A percentile compares a stretch with the other conserved stretches of the same genome.
These are phyloP conservation scores for Madurella fahalii DNA, from an alignment of 2,329 filamentous ascomycete genomes.

Conservation along the genomic window DNA sequence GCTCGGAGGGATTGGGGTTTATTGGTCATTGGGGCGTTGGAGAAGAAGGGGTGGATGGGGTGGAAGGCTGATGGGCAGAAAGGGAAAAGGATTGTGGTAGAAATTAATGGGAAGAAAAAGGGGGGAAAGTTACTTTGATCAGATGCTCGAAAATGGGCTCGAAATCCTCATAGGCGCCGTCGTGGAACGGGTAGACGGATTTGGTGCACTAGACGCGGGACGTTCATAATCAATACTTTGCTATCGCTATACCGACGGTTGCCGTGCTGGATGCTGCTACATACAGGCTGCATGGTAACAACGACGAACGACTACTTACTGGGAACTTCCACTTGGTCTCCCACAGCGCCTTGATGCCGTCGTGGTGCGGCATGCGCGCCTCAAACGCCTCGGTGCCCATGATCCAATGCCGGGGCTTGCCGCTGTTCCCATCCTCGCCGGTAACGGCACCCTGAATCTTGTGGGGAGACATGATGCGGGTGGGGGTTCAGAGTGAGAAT, in stretches of 20 bases:
- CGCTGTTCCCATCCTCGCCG: slow-evolving; percentile 1
- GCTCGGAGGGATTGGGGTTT: no score
- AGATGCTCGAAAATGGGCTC: slow-evolving; percentile 63
- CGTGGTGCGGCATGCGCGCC: slow-evolving; percentile 51
- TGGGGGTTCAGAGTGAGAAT: not conserved
- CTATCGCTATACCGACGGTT: no score
- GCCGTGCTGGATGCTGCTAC: not conserved
- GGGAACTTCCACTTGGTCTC: slow-evolving; percentile 72
- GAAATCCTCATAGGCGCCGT: slow-evolving; percentile 65
- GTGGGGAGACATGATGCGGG: slow-evolving; percentile 31
- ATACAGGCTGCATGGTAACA: not conserved
- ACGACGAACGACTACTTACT: slow-evolving; percentile 37
- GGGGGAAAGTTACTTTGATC: slow-evolving; percentile 42
- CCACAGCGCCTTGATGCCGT: slow-evolving; percentile 61
- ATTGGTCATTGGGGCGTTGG: no score
- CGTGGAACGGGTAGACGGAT: slow-evolving; percentile 71
- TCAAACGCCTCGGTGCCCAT: slow-evolving; percentile 44
- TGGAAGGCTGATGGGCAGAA: not conserved
- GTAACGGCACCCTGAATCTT: not conserved
- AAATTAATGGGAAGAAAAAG: slow-evolving; percentile 6
- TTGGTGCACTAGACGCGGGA: slow-evolving; percentile 44
- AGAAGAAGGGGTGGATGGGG: not conserved
- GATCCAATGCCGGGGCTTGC: slow-evolving; percentile 33
- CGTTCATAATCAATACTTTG: slow-evolving; percentile 1
- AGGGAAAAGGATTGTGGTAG: no score